phyloP scores from a whole-genome alignment of 441 rosid genomes.

The Euphorbia schlechtendalii region DNA sequence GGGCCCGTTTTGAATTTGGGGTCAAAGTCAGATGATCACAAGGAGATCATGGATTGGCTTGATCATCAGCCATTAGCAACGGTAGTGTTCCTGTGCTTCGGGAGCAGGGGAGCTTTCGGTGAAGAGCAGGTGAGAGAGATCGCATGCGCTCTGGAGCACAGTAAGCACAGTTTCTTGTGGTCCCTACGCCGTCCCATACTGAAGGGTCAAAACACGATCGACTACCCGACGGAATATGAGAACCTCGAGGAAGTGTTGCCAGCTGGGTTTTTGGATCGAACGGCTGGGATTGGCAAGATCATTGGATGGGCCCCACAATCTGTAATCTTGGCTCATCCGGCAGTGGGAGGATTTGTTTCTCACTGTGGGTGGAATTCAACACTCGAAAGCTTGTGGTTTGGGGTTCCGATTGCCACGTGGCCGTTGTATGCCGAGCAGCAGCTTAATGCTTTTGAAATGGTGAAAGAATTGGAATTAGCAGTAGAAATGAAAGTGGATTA shows the following conservation, averaged over 20 bases:
- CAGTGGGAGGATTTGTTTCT: constrained; percentile 12
- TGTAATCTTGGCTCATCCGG: constrained; percentile 13
- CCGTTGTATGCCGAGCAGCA: constrained; percentile 4
- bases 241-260: constrained; percentile 18
- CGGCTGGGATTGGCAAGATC: constrained; percentile 17
- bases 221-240: background rate
- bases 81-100: constrained; percentile 27
- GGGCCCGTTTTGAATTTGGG: no score
- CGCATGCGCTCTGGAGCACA: constrained; percentile 19
- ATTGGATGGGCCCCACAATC: constrained; percentile 35
- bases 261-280: constrained; percentile 24
- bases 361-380: no score
- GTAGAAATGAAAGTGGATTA: constrained; percentile 12
- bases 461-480: constrained; percentile 16
- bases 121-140: constrained; percentile 17
- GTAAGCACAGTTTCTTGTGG: constrained; percentile 23
- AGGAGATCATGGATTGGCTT: constrained; percentile 23
- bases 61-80: constrained; percentile 23
- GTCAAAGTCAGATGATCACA: no score
- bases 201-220: background rate
- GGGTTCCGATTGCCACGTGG: constrained; percentile 8
- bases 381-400: constrained; percentile 20
- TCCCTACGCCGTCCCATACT: background rate
- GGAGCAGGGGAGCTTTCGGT: constrained; percentile 19
- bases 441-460: constrained; percentile 19